phyloP scores from a whole-genome alignment of 441 rosid genomes.

The Metrosideros polymorpha region DNA sequence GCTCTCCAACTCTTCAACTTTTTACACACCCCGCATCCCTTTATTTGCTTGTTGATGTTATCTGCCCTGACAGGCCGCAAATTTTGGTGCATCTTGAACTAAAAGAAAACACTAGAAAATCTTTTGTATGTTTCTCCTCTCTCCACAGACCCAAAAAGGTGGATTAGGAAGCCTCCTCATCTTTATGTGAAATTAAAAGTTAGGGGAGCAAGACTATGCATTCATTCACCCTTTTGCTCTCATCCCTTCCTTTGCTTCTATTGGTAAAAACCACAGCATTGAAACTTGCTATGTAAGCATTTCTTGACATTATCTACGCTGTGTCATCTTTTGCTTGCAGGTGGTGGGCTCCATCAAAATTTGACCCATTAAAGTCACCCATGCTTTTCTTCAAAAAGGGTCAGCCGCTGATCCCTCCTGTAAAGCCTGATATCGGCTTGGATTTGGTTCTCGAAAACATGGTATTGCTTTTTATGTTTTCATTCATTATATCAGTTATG shows the following conservation, averaged over 20 bases:
- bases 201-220: not conserved
- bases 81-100: not conserved
- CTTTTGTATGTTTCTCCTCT: not conserved
- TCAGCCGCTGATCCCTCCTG: conserved; percentile 56
- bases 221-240: not conserved
- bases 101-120: not conserved
- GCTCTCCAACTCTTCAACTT: not conserved
- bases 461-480: conserved; percentile 27
- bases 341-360: conserved; percentile 98
- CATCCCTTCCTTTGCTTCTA: not conserved
- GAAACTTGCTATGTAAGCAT: not conserved
- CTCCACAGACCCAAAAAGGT: not conserved
- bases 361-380: conserved; percentile 72
- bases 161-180: not conserved
- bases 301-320: not conserved
- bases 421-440: conserved; percentile 54
- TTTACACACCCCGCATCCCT: not conserved
- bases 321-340: conserved; percentile 16
- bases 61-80: not conserved
- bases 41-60: not conserved
- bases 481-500: not conserved
- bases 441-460: conserved; percentile 58
- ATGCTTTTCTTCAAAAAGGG: conserved; percentile 84
- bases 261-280: not conserved
- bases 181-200: not conserved